These are phyloP conservation scores for Euphorbia lathyris DNA, from an alignment of 345 rosid genomes.

Conservation along the genomic window DNA sequence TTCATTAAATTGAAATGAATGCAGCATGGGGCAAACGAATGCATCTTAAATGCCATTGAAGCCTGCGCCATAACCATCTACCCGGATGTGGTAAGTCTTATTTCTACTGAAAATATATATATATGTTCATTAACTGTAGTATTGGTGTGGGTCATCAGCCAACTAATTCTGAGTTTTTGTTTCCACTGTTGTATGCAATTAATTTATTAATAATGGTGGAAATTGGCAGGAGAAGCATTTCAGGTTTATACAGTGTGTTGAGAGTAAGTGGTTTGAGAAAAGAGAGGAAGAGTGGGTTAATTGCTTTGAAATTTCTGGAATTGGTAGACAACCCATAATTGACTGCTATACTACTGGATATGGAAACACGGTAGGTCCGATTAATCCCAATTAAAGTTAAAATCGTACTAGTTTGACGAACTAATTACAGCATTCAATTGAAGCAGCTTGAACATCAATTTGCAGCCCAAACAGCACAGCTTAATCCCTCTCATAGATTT, in stretches of 20 bases:
- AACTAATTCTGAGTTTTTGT: not conserved
- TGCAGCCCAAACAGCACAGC: slow-evolving; percentile 50
- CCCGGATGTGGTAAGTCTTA: slow-evolving; percentile 48
- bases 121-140: not conserved
- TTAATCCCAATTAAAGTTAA: too few relatives aligned
- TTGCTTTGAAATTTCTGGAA: slow-evolving; percentile 42
- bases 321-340: slow-evolving; percentile 38
- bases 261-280: slow-evolving; percentile 38
- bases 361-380: slow-evolving; percentile 44
- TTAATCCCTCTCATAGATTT: slow-evolving; percentile 53
- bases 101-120: not conserved
- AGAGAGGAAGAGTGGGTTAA: slow-evolving; percentile 43
- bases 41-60: slow-evolving; percentile 47
- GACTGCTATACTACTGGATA: slow-evolving; percentile 55
- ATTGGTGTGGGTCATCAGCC: not conserved
- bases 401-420: not conserved
- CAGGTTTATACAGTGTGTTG: slow-evolving; percentile 50
- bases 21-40: slow-evolving; percentile 66
- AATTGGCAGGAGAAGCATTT: slow-evolving; percentile 48
- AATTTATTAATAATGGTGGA: not conserved
- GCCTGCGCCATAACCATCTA: slow-evolving; percentile 52
- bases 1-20: not conserved
- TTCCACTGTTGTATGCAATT: not conserved
- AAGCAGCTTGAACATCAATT: slow-evolving; percentile 48
- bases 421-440: not conserved